Base-by-base conservation (phyloP, 2,329 filamentous ascomycete species). In the Daldinia eschscholtzii region DNA sequence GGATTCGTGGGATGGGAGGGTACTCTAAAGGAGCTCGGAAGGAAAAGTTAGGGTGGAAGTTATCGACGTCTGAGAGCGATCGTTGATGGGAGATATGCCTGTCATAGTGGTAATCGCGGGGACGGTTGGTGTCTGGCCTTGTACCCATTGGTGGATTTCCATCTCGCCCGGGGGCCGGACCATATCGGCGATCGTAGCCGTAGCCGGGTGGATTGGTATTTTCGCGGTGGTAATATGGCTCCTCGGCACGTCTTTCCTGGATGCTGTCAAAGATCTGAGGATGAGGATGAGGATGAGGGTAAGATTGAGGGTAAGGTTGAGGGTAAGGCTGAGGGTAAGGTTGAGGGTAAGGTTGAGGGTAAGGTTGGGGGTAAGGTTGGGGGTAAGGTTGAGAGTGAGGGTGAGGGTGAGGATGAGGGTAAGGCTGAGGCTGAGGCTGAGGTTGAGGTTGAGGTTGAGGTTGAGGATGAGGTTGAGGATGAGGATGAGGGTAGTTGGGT, bases 181-280 rank as follows among this genome's bases (percentile, higher is more conserved):
- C 64, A 3, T 73, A 72, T 18, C 77, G 68, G 42, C 73, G 75
- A 12, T 64, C 70, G 23, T 70, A 70, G n/a, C 61, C 18, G 64
- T 74, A 74, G 10, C 73, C 67, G 15, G 65, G 30, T n/a, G n/a
- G 48, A 55, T 63, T 60, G 33, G 57, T 50, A 6, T 64, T 61
- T 6, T 68, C 67, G 2, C 65, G 68, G 26, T 60, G 67, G 57
- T 73, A 77, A 58, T 75, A 77, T 15, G 72, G 68, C 13, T 78
- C 75, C 57, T 79, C 75, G 2, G 74, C 71, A 6, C 75, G 74
- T 53, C 73, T 74, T 70, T 81, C 80, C 37, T 77, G 79, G 61
- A 79, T 80, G 44, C 78, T 74, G 6, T 71, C 72, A 59, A 80
- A 80, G 15, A 74, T 75, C 3, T 77, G 76, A 5, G 77, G 79